These are phyloP conservation scores for Tolypocladium capitatum DNA, from an alignment of 2,329 filamentous ascomycete species.

Conservation along the genomic window DNA sequence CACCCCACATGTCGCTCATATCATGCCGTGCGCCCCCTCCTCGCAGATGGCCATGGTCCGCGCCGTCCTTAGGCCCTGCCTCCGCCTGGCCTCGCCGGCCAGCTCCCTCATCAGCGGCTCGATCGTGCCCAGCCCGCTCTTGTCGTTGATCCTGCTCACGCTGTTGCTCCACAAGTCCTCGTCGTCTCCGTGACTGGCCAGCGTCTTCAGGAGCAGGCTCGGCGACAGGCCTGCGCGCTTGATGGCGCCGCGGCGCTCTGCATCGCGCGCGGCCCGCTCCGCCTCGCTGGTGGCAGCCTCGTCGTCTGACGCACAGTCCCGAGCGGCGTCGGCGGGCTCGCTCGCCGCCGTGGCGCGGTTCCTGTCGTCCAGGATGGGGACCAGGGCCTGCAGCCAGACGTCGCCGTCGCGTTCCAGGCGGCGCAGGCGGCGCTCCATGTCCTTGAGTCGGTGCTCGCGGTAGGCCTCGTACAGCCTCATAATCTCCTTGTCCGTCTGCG, in stretches of 20 bases:
- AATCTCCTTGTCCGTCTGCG: constrained; percentile 19
- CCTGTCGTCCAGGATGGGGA: constrained; percentile 31
- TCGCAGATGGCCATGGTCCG: constrained; percentile 10
- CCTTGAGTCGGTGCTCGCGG: constrained; percentile 27
- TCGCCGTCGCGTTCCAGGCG: constrained; percentile 34
- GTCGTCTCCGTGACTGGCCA: constrained; percentile 7
- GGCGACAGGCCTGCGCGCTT: constrained; percentile 14
- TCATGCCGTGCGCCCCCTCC: constrained; percentile 5
- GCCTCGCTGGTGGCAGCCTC: constrained; percentile 7
- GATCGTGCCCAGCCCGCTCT: constrained; percentile 24
- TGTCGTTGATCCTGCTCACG: constrained; percentile 14
- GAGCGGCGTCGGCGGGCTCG: constrained; percentile 5
- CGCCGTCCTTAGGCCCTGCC: constrained; percentile 12
- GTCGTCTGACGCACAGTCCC: constrained; percentile 20
- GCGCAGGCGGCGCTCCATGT: constrained; percentile 33
- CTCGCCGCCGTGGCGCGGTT: constrained; percentile 16
- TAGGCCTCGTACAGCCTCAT: constrained; percentile 26
- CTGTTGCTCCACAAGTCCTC: constrained; percentile 12
- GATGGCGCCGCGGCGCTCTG: constrained; percentile 8
- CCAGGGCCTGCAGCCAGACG: constrained; percentile 28
- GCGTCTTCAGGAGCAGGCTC: constrained; percentile 15
- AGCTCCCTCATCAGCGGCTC: constrained; percentile 33
- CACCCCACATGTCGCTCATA: too few relatives aligned
- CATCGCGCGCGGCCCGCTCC: constrained; percentile 3
- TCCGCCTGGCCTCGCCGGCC: constrained; percentile 14